These are phyloP conservation scores for Chalciporus chontae DNA, from an alignment of 768 basidiomycete genomes.

Conservation along the genomic window DNA sequence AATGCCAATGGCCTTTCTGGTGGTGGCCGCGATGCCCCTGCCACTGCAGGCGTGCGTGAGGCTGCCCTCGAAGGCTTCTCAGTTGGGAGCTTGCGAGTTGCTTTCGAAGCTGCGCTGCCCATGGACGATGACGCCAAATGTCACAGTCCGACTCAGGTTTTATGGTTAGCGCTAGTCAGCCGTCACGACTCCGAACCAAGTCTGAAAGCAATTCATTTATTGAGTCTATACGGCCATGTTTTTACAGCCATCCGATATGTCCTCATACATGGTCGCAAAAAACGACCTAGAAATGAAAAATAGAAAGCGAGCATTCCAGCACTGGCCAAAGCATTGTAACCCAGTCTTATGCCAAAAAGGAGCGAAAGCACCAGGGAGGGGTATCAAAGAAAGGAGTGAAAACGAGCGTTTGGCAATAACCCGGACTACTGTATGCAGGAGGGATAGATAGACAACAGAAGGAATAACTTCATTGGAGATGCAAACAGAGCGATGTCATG, in stretches of 20 bases:
- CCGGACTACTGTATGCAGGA: constrained; percentile 24
- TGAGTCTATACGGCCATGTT: constrained; percentile 33
- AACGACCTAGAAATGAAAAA: constrained; percentile 30
- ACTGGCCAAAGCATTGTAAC: constrained; percentile 24
- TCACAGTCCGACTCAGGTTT: too few relatives aligned
- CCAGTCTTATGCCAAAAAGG: constrained; percentile 20
- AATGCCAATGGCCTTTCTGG: constrained; percentile 37
- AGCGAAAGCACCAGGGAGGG: constrained; percentile 17
- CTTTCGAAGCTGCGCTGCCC: constrained; percentile 64
- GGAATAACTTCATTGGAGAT: constrained; percentile 31
- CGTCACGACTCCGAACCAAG: background rate
- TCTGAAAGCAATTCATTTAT: constrained; percentile 19
- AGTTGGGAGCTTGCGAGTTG: constrained; percentile 52
- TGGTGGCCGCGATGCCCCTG: constrained; percentile 12
- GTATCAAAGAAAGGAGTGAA: constrained; percentile 31
- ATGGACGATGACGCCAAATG: constrained; percentile 32
- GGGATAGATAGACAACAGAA: constrained; percentile 33
- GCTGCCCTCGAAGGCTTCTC: constrained; percentile 49
- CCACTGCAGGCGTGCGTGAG: constrained; percentile 33
- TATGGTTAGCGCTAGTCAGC: too few relatives aligned
- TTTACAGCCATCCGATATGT: constrained; percentile 38
- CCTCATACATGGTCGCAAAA: constrained; percentile 36
- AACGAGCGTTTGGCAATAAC: constrained; percentile 22
- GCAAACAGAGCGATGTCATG: constrained; percentile 40
- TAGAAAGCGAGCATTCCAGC: constrained; percentile 31